phyloP scores from a whole-genome alignment of 2,329 filamentous ascomycete species.

The Fusarium nelsonii region DNA sequence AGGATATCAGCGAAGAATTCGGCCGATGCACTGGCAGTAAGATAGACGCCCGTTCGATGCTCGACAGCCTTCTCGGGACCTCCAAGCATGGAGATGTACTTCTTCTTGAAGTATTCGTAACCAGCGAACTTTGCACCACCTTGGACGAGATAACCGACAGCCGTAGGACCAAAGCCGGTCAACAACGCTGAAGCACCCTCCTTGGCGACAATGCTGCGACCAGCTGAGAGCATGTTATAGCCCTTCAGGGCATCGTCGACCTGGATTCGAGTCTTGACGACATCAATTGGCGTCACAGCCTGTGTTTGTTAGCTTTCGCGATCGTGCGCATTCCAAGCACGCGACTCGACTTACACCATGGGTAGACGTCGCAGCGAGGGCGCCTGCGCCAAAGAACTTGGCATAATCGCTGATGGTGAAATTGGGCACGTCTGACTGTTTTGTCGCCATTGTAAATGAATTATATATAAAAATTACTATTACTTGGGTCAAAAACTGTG shows the following conservation, averaged over 20 bases:
- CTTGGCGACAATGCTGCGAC: conserved; percentile 79
- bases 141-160: conserved; percentile 89
- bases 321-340: not conserved
- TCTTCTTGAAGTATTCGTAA: conserved; percentile 95
- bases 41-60: conserved; percentile 72
- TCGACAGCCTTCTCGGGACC: conserved; percentile 60
- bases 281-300: conserved; percentile 69
- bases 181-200: conserved; percentile 85
- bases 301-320: conserved; percentile 46
- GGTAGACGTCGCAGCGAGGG: conserved; percentile 64
- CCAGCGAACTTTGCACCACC: conserved; percentile 92
- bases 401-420: conserved; percentile 61
- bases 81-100: conserved; percentile 78
- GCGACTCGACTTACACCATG: conserved; percentile 58
- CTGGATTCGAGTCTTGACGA: conserved; percentile 93
- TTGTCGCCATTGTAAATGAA: conserved; percentile 40
- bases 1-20: conserved; percentile 83
- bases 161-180: conserved; percentile 87
- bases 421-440: conserved; percentile 53
- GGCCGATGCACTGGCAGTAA: conserved; percentile 75
- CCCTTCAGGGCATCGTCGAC: conserved; percentile 89
- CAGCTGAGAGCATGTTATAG: conserved; percentile 83
- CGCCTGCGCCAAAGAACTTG: conserved; percentile 67
- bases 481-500: not conserved
- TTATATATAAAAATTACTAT: conserved; percentile 5